Conservation (phyloP, 352 stramenopile species). For the Phytophthora agathidicida region DNA sequence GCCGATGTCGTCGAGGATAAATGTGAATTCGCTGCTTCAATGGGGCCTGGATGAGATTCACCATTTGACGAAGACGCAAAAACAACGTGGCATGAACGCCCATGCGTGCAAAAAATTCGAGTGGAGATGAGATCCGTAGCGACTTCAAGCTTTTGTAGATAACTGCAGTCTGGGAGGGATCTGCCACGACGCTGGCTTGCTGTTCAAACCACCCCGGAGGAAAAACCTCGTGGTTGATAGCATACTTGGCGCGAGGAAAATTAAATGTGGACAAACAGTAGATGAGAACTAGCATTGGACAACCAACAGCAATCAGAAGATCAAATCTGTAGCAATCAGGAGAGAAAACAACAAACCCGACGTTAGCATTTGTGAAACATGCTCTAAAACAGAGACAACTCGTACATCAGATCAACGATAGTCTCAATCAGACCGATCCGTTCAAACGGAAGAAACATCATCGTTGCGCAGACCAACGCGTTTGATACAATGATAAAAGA, state of each 20-base stretch:
- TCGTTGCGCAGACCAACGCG: not conserved
- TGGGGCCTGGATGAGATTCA: constrained; percentile 15
- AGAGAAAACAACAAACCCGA: not conserved
- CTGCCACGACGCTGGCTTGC: constrained; percentile 24
- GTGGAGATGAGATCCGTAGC: constrained; percentile 29
- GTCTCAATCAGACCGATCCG: constrained; percentile 15
- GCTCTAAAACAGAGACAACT: not conserved
- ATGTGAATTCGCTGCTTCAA: not conserved
- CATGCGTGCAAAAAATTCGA: constrained; percentile 36
- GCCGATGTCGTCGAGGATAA: constrained; percentile 25
- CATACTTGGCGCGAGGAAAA: constrained; percentile 34
- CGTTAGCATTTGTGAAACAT: not conserved
- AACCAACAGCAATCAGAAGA: constrained; percentile 36
- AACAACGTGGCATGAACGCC: constrained; percentile 30
- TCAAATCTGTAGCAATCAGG: constrained; percentile 33
- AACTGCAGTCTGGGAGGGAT: constrained; percentile 32
- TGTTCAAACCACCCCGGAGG: constrained; percentile 36
- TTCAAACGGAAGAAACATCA: constrained; percentile 12
- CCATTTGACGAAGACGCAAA: constrained; percentile 19
- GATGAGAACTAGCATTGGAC: constrained; percentile 36
- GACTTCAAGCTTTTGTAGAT: constrained; percentile 40
- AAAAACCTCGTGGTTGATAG: constrained; percentile 43
- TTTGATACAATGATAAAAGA: constrained; percentile 11
- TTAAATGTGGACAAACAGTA: constrained; percentile 42
- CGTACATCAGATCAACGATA: constrained; percentile 13